A percentile compares a stretch with the other conserved stretches of the same genome.
These are phyloP conservation scores for Podosphaera fusca DNA, from an alignment of 2,329 filamentous ascomycete genomes.

Conservation along the genomic window DNA sequence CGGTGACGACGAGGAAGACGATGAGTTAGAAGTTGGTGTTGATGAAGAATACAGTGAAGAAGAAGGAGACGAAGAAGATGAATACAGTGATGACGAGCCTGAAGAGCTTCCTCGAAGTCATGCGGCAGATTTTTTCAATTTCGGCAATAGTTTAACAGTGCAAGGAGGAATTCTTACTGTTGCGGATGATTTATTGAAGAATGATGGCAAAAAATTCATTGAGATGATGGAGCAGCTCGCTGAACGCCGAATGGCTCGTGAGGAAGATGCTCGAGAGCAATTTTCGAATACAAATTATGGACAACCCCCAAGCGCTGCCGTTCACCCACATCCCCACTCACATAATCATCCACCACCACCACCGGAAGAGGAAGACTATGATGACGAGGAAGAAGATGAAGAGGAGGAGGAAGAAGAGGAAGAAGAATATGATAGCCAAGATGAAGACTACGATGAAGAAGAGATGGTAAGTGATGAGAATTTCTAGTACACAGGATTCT, in stretches of 20 bases:
- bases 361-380: conserved; percentile 50
- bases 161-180: conserved; percentile 96
- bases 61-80: conserved; percentile 36
- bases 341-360: conserved; percentile 53
- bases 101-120: conserved; percentile 41
- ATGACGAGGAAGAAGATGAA: conserved; percentile 29
- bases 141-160: conserved; percentile 90
- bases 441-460: conserved; percentile 36
- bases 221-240: conserved; percentile 99
- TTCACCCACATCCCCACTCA: conserved; percentile 17
- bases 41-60: conserved; percentile 23
- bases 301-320: conserved; percentile 33
- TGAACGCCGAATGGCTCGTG: conserved; percentile 87
- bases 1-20: conserved; percentile 21
- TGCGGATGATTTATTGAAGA: conserved; percentile 92
- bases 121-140: conserved; percentile 79
- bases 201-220: conserved; percentile 98
- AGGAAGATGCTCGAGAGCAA: conserved; percentile 61
- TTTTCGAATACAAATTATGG: conserved; percentile 33
- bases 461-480: conserved; percentile 30
- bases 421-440: conserved; percentile 34
- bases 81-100: conserved; percentile 42
- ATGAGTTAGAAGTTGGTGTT: conserved; percentile 24
- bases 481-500: conserved; percentile 9
- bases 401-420: conserved; percentile 39